Evolutionary conservation across 1,139 yeast genomes (phyloP).

Genomic region (Pichia sp.): DNA sequence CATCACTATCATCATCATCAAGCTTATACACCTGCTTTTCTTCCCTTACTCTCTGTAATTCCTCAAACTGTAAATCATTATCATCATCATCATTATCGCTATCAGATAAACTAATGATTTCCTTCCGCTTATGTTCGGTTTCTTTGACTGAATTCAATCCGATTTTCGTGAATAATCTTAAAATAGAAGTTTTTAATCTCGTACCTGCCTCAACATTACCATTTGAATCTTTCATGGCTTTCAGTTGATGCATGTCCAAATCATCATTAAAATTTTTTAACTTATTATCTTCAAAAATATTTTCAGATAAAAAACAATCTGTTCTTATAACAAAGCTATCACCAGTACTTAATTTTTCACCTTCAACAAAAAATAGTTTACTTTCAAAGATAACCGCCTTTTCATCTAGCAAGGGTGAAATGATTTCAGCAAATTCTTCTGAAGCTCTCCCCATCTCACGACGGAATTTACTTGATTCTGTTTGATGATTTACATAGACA

Average conservation of each 20-base stretch:
- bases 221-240: conserved; percentile 6
- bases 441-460: conserved; percentile 75
- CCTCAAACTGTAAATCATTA: background rate
- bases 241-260: conserved; percentile 6
- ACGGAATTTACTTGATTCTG: conserved; percentile 7
- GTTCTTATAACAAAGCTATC: conserved; percentile 32
- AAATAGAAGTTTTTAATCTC: conserved; percentile 9
- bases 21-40: conserved; percentile 3
- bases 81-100: background rate
- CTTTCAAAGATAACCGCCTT: conserved; percentile 51
- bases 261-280: conserved; percentile 4
- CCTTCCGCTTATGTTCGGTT: background rate
- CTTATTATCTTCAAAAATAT: conserved; percentile 38
- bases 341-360: conserved; percentile 58
- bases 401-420: conserved; percentile 60
- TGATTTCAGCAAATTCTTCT: conserved; percentile 61
- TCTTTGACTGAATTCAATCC: conserved; percentile 4
- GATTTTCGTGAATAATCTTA: conserved; percentile 10
- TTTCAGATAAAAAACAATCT: conserved; percentile 37
- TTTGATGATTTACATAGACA: conserved; percentile 22
- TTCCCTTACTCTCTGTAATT: background rate
- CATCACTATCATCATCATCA: conserved; percentile 7
- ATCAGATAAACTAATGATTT: background rate
- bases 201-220: conserved; percentile 12
- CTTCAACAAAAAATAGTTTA: conserved; percentile 50